A percentile compares a stretch with the other conserved stretches of the same genome.
phyloP scores from a whole-genome alignment of 805 yeast genomes.

The Candida krabiensis region DNA sequence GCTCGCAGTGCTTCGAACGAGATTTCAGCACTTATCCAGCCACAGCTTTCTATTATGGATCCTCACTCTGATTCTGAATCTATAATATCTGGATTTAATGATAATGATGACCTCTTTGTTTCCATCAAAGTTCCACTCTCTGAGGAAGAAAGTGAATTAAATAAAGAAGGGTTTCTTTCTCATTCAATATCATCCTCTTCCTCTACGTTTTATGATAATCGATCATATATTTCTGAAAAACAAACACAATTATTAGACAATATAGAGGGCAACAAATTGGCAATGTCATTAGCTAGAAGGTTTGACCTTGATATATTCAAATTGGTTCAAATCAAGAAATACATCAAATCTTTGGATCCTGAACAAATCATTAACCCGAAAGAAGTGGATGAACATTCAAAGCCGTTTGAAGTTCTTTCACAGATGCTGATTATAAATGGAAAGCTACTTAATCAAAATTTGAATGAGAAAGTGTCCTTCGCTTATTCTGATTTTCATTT shows the following conservation, averaged over 20 bases:
- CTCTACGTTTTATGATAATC: neutral
- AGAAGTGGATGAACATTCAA: neutral
- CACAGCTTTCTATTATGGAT: conserved; percentile 1
- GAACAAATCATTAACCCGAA: neutral
- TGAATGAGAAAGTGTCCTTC: neutral
- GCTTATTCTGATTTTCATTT: conserved; percentile 6
- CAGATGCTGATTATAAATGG: conserved; percentile 8
- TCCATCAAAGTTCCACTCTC: conserved; percentile 4
- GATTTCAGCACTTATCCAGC: neutral
- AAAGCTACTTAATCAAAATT: neutral
- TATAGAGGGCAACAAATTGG: neutral
- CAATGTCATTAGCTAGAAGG: conserved; percentile 3
- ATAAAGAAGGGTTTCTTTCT: neutral
- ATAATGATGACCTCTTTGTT: conserved; percentile 12
- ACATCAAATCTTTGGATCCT: conserved; percentile 4
- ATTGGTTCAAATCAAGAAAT: conserved; percentile 7
- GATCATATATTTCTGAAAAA: neutral
- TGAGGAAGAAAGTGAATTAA: neutral
- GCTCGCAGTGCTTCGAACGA: neutral
- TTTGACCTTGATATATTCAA: conserved; percentile 2
- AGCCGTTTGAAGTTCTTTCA: conserved; percentile 1
- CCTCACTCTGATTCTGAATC: conserved; percentile 14
- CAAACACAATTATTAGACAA: neutral
- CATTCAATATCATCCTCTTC: neutral
- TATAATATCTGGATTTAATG: conserved; percentile 20